These are phyloP conservation scores for Cytidiella melzeri DNA, from an alignment of 768 basidiomycete genomes.

Conservation along the genomic window DNA sequence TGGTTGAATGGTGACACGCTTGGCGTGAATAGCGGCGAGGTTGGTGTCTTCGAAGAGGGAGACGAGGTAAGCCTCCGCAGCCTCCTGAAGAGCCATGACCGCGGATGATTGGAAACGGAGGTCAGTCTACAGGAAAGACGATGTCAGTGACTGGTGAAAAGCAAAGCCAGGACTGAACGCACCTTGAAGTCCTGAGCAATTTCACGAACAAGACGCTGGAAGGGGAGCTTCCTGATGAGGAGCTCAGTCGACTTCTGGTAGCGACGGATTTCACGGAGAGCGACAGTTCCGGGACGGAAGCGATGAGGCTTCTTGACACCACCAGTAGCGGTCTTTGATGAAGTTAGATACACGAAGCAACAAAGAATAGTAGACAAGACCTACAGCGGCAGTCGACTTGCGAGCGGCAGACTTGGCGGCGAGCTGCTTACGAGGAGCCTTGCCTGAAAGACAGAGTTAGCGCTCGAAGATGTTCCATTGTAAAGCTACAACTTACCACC, in stretches of 20 bases:
- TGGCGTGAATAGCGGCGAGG: constrained; percentile 48
- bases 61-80: constrained; percentile 42
- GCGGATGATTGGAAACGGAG: constrained; percentile 63
- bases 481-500: constrained; percentile 42
- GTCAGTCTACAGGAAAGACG: constrained; percentile 34
- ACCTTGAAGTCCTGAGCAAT: constrained; percentile 67
- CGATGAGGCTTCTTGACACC: constrained; percentile 63
- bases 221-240: constrained; percentile 47
- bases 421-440: constrained; percentile 67
- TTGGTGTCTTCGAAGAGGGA: constrained; percentile 42
- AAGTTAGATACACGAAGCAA: neutral
- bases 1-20: constrained; percentile 49
- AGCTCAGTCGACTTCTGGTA: constrained; percentile 37
- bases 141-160: neutral
- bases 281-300: constrained; percentile 34
- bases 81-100: constrained; percentile 57
- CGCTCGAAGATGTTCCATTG: neutral
- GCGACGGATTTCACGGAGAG: constrained; percentile 33
- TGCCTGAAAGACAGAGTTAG: constrained; percentile 28
- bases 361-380: neutral
- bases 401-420: constrained; percentile 54
- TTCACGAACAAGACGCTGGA: constrained; percentile 60
- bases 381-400: constrained; percentile 51
- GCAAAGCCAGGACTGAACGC: constrained; percentile 12
- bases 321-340: constrained; percentile 37